Percentiles rank a stretch among this genome's conserved stretches.
These are phyloP conservation scores for Jaltomata sinuosa DNA, from an alignment of 257 asterid genomes.

Conservation along the genomic window DNA sequence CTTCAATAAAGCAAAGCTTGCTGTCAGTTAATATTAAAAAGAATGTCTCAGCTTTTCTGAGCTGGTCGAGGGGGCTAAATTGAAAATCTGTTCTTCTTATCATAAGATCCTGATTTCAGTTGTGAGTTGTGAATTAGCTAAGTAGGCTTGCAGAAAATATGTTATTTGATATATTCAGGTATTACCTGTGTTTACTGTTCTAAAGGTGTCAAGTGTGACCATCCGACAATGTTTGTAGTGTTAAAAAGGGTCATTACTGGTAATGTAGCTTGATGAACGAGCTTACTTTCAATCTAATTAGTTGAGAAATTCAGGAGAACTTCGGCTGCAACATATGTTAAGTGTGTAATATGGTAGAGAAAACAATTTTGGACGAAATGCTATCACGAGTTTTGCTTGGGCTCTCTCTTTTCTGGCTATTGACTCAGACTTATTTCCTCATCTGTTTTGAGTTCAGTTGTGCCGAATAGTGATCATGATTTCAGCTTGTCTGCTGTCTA, in stretches of 20 bases:
- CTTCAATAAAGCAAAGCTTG: neutral
- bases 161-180: neutral
- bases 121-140: neutral
- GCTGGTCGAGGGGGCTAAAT: neutral
- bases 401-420: neutral
- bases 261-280: neutral
- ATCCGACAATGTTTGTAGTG: neutral
- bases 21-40: neutral
- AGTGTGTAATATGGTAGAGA: neutral
- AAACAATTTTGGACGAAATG: neutral
- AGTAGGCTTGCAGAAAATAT: neutral
- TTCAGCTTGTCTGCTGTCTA: neutral
- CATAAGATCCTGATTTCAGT: neutral
- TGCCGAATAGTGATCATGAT: neutral
- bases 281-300: neutral
- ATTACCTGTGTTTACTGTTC: neutral
- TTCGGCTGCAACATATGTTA: neutral
- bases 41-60: neutral
- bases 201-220: neutral
- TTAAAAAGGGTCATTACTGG: neutral
- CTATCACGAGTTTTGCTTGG: neutral
- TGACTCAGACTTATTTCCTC: neutral
- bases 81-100: neutral
- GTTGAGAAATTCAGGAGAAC: neutral
- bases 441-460: neutral